Evolutionary conservation across 2,329 filamentous ascomycete species (phyloP), one percentile per base, ranked within the genome.

Genomic region (Bipolaris victoriae): DNA sequence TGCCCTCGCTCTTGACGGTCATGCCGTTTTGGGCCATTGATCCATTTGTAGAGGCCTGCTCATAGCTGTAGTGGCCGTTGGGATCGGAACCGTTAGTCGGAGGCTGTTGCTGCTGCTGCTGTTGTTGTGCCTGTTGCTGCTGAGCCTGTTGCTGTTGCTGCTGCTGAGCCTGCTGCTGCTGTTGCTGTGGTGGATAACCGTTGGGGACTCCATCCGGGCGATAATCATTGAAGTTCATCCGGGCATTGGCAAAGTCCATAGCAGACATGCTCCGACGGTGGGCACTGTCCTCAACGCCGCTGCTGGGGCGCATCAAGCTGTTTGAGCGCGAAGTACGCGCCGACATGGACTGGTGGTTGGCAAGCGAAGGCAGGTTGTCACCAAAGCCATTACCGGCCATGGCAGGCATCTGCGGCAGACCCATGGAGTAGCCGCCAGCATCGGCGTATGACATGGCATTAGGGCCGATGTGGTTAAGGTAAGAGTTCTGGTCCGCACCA

Each of bases 311-410:
- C 54, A 81, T 81, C 62, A 82, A 64, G 68, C 80, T 82, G 71
- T 82, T 82, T 20, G 80, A 79, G 49, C 80, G 71, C 51, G 80
- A 82, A 6, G 80, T 79, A 24, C 80, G 74, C 49, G 77, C 78
- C 48, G 80, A 83, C 68, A 81, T 74, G n/a, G 76, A 76, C 45
- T 77, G 73, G 40, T 76, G 71, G 44, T 72, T 71, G 45, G 67
- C 66, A 53, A 81, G 75, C 15, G 76, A 74, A 9, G 75, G 72
- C 36, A 78, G 64, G 45, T 69, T 73, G 29, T 76, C 75, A n/a
- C 65, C 68, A 54, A 77, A 78, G 11, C 66, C 65, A 44, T 76
- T 75, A 24, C 64, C 63, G 18, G 65, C 62, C 41, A 76, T 71
- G 10, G 69, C 57, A 15, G 71, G 60, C 70, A 77, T 74, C 39